Base-by-base conservation (phyloP, 176 grass and related monocot genomes). In the Carex parvula region DNA sequence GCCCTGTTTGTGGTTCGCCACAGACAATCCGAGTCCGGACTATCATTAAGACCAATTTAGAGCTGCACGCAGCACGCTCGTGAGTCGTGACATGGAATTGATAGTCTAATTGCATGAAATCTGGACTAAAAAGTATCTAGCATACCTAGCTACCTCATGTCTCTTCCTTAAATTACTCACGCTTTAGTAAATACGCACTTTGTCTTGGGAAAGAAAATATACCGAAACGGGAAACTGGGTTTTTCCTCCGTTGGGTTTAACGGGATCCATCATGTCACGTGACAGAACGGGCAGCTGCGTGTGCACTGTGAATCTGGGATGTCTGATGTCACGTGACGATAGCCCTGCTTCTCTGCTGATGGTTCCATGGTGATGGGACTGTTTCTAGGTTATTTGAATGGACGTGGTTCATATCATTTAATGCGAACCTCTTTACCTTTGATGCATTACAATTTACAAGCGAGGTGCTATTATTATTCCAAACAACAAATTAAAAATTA, bases 281-380 rank as follows among this genome's bases (percentile, higher is more conserved):
- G 1, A 66, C 20, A 30, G 20, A 6, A 70, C 58, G 64, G 35
- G 17, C 2, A 42, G 39, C 54, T 57, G 56, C 30, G 70, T 29
- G 22, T 50, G 70, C 18, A 24, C 10, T 21, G 69, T 14, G 48
- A 58, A 16, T 67, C 21, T 59, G 46, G 50, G 30, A 24, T 26
- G 44, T 15, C 41, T 80, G 84, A 86, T 6, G 24, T 86, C 84
- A 86, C 57, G 85, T 76, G 79, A 83, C 24, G 55, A 35, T 22
- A 17, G 52, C 21, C n/a, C 41, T 53, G 62, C 12, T 4, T 1
- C 59, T 46, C 8, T 11, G 44, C 44, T 50, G 7, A 7, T 44
- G 42, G 1, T 44, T 44, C 7, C 7, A 44, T 81, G 78, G 63
- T 55, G 24, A 30, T 75, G 5, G 33, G 1, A 72, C 0, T 11